Base-by-base conservation (phyloP, 2,329 filamentous ascomycete genomes). In the Didymella pomorum region DNA sequence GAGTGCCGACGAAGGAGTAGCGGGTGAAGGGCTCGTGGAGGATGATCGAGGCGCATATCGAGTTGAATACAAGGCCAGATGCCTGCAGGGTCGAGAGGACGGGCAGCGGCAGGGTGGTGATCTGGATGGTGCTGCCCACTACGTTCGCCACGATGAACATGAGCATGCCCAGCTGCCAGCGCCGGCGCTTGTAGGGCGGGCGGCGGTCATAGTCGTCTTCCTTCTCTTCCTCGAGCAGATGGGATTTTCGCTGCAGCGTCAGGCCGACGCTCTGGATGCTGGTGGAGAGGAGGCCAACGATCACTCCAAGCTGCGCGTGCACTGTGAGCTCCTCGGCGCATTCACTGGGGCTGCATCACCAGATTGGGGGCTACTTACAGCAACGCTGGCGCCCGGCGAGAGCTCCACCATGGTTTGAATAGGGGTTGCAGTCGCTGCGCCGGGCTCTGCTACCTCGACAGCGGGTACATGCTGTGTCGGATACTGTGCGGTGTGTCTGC, bases 81-180 rank as follows among this genome's bases (percentile, higher is more conserved):
- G 85, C 67, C 80, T 99, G 95, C 35, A 99, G 82, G 1, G 95
- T 97, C 56, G 94, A 98, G 31, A 99, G 86, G 6, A 99, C 93
- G 20, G 95, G 95, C 21, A 99, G 83, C 16, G 95, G 95, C 43
- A 99, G 83, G 0, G 94, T 97, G 28, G 95, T 97, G 75, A 99
- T 98, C 79, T 99, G 95, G 58, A 99, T 95, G 35, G 92, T 94
- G 79, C 93, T 97, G 59, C 95, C 95, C 54, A 98, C 84, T 55
- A 99, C 84, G 76, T 99, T 99, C 62, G 95, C 92, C 66, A 96
- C 83, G 66, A 99, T 88, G 79, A 99, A 99, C 88, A 99, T 95
- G 74, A 88, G 87, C 93, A 99, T 98, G 57, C 95, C 95, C 62
- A 96, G 69, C 85, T 97, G 95, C 95, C 95, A 99, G 84, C 93